A percentile compares a stretch with the other conserved stretches of the same genome.
Conservation (phyloP, 2,329 filamentous ascomycete species). For the Pseudopithomyces maydicus region DNA sequence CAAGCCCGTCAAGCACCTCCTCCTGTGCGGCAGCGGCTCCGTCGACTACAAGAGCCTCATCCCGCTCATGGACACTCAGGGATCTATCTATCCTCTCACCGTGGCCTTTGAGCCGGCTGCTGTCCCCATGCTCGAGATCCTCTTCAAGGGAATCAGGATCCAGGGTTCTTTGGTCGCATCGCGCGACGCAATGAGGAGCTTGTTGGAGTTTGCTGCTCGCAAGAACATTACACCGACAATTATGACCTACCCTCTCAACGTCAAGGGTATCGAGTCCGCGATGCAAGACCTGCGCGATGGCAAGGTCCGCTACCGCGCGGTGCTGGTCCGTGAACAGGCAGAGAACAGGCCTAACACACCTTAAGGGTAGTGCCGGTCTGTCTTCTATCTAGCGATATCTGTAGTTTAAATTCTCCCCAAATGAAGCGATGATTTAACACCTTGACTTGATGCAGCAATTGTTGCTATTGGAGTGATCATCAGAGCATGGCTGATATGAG, state of each 20-base stretch:
- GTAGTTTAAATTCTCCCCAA: too few relatives aligned
- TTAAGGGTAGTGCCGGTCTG: neutral
- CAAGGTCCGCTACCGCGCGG: neutral
- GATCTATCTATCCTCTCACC: neutral
- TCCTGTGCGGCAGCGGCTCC: neutral
- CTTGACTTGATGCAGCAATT: too few relatives aligned
- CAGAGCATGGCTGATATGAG: too few relatives aligned
- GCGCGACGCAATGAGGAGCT: neutral
- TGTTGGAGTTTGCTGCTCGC: neutral
- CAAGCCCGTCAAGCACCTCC: neutral
- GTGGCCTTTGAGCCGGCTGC: neutral
- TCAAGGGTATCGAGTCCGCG: neutral
- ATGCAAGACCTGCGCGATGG: neutral
- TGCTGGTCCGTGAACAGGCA: neutral
- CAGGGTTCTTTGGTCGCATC: neutral
- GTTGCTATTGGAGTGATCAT: too few relatives aligned
- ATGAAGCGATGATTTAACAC: too few relatives aligned
- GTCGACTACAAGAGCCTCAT: neutral
- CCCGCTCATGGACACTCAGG: neutral
- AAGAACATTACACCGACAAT: conserved; percentile 1
- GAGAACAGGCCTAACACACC: too few relatives aligned
- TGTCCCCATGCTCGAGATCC: neutral
- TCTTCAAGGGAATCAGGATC: neutral
- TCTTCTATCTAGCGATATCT: too few relatives aligned
- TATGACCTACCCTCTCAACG: neutral